These are phyloP conservation scores for Conticribra weissflogii DNA, from an alignment of 108 stramenopile genomes.

Conservation along the genomic window DNA sequence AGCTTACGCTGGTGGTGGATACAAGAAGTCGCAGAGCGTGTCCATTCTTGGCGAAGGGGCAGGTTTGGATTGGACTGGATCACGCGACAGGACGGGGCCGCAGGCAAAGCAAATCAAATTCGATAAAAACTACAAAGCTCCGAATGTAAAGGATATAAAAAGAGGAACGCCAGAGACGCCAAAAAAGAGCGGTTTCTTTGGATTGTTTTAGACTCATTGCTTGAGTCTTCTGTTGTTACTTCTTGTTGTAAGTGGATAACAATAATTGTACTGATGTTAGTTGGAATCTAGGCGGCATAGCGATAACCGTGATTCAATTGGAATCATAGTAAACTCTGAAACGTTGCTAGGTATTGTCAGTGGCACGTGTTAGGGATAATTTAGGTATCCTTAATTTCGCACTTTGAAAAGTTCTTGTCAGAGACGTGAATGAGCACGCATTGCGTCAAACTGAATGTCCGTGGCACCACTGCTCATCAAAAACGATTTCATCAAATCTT, in stretches of 20 bases:
- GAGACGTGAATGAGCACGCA: slow-evolving; percentile 34
- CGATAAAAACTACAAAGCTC: slow-evolving; percentile 82
- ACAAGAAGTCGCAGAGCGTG: slow-evolving; percentile 76
- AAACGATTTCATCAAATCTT: slow-evolving; percentile 62
- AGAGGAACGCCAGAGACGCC: slow-evolving; percentile 23
- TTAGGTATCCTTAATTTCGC: too few species aligned
- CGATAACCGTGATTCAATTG: too few species aligned
- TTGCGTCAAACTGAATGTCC: slow-evolving; percentile 27
- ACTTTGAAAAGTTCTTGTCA: too few species aligned
- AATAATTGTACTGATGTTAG: too few species aligned
- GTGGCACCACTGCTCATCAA: slow-evolving; percentile 33
- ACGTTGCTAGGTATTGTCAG: too few species aligned
- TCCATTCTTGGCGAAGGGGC: slow-evolving; percentile 73
- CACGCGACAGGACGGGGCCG: slow-evolving; percentile 30
- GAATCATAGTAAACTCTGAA: too few species aligned
- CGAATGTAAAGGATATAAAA: slow-evolving; percentile 67
- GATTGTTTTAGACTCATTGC: slow-evolving; percentile 67
- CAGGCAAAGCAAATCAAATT: slow-evolving; percentile 29
- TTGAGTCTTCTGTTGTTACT: neutral
- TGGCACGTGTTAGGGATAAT: too few species aligned
- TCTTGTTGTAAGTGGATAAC: neutral
- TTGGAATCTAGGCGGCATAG: too few species aligned
- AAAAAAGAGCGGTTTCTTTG: slow-evolving; percentile 68
- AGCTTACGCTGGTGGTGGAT: slow-evolving; percentile 76
- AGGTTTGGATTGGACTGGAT: slow-evolving; percentile 85